Percentiles rank a stretch among this genome's conserved stretches.
These are phyloP conservation scores for Escovopsis sp. DNA, from an alignment of 2,329 filamentous ascomycete species.

Conservation along the genomic window DNA sequence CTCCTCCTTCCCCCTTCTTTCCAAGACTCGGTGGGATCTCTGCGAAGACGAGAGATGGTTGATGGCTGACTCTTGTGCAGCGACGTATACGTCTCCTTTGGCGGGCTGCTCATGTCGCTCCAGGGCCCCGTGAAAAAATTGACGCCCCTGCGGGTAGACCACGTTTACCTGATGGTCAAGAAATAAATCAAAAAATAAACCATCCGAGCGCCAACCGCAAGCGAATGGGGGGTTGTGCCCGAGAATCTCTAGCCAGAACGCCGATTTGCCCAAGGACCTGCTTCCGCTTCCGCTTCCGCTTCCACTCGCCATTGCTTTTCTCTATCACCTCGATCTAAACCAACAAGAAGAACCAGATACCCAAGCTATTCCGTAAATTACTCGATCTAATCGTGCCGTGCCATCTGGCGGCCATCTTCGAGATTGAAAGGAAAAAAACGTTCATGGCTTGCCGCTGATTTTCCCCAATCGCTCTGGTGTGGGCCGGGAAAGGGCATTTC, in stretches of 20 bases:
- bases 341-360: not conserved
- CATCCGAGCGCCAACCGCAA: not conserved
- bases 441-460: not conserved
- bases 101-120: conserved; percentile 76
- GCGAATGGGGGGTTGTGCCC: not conserved
- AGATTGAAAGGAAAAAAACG: too few species aligned
- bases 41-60: too few species aligned
- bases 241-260: not conserved
- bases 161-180: conserved; percentile 87
- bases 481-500: conserved; percentile 66
- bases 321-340: not conserved
- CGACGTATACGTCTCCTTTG: conserved; percentile 89
- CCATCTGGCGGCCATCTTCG: too few species aligned
- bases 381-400: too few species aligned
- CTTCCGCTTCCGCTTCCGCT: not conserved
- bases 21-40: too few species aligned
- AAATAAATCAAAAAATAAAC: conserved; percentile 19
- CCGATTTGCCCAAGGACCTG: not conserved
- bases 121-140: conserved; percentile 95
- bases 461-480: conserved; percentile 26
- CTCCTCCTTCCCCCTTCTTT: not conserved
- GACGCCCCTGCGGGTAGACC: conserved; percentile 78
- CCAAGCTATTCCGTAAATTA: too few species aligned
- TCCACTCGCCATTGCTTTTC: not conserved
- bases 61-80: conserved; percentile 28